phyloP scores from a whole-genome alignment of 1,284 basidiomycete genomes.

The Ustilago sp. region DNA sequence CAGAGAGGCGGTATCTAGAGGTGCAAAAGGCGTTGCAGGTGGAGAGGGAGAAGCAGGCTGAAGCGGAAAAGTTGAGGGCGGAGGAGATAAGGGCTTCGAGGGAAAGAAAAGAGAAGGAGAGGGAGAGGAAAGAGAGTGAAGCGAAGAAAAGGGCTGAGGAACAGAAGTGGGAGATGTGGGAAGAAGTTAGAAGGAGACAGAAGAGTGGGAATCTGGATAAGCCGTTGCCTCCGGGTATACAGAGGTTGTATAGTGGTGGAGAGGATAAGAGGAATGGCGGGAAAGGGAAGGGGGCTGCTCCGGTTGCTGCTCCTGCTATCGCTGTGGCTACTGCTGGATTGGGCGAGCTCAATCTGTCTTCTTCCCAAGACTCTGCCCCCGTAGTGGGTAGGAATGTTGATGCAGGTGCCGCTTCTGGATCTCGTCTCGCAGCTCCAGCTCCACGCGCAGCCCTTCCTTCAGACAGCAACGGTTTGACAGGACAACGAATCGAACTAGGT shows the following conservation, averaged over 20 bases:
- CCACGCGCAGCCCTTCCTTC: conserved; percentile 1
- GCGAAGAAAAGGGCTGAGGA: conserved; percentile 44
- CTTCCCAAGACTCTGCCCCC: neutral
- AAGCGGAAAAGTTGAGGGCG: conserved; percentile 39
- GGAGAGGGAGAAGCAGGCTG: conserved; percentile 52
- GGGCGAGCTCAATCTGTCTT: neutral
- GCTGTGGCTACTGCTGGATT: neutral
- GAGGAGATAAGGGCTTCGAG: conserved; percentile 26
- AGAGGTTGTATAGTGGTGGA: conserved; percentile 40
- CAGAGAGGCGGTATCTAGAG: conserved; percentile 52
- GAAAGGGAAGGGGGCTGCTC: neutral
- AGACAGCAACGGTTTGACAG: conserved; percentile 16
- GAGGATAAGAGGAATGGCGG: conserved; percentile 5
- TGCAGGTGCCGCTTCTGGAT: neutral
- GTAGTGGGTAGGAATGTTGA: neutral
- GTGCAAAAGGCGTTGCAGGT: conserved; percentile 48
- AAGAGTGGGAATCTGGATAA: conserved; percentile 18
- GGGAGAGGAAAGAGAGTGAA: conserved; percentile 48
- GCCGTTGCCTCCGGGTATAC: conserved; percentile 35
- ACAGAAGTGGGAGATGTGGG: conserved; percentile 60
- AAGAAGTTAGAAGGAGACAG: conserved; percentile 54
- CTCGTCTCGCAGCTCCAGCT: neutral
- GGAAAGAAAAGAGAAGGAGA: conserved; percentile 42
- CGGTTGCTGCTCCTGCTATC: neutral
- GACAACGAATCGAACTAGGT: conserved; percentile 77